Evolutionary conservation across 352 stramenopile species (phyloP).

Genomic region (Globisporangium iwayamae): DNA sequence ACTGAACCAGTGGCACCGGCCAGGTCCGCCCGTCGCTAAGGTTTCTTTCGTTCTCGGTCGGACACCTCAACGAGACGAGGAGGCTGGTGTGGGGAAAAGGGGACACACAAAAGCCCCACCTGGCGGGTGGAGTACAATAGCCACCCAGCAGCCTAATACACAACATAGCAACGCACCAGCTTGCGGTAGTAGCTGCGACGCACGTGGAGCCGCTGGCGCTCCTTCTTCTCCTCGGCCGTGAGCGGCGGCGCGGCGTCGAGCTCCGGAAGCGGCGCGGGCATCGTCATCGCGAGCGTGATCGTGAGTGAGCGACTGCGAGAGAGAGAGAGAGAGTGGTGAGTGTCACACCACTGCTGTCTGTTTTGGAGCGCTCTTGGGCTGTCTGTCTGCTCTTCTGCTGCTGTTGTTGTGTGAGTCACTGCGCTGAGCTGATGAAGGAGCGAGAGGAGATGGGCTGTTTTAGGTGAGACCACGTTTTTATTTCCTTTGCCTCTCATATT

Average conservation of each 20-base stretch:
- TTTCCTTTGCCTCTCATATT: too few species aligned
- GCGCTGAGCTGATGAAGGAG: background rate
- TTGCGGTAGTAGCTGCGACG: conserved; percentile 45
- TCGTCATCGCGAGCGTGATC: background rate
- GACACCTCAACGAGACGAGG: background rate
- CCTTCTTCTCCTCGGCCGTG: conserved; percentile 11
- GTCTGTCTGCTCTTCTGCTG: background rate
- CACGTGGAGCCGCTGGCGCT: conserved; percentile 56
- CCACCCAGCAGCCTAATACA: too few species aligned
- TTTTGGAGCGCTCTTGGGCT: background rate
- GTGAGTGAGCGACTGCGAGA: background rate
- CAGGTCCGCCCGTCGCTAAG: background rate
- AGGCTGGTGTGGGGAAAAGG: background rate
- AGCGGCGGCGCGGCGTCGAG: conserved; percentile 4
- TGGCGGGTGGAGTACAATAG: too few species aligned
- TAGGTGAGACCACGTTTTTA: background rate
- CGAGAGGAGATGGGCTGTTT: background rate
- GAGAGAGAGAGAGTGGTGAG: background rate
- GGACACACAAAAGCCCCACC: too few species aligned
- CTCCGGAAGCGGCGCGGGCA: conserved; percentile 1
- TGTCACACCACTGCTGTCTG: background rate
- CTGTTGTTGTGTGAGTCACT: conserved; percentile 4
- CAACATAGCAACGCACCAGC: conserved; percentile 16
- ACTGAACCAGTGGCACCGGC: background rate
- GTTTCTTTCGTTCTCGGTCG: background rate